Evolutionary conservation across 1,139 yeast genomes (phyloP), one percentile per base, ranked within the genome.

Genomic region (Pichia sp.): DNA sequence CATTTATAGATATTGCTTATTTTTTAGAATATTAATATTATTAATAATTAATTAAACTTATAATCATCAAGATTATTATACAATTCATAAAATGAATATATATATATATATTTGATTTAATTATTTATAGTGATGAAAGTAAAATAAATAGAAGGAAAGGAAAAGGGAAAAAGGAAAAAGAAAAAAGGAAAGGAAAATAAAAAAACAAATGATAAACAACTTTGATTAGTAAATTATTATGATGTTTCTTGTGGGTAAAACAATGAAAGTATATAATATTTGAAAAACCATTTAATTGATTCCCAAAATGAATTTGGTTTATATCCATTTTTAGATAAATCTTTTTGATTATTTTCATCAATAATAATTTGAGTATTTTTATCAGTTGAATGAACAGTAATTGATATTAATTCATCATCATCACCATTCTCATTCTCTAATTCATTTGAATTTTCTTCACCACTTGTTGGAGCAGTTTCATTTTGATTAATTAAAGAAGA

Each of bases 231-330:
- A 16, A 16, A 16, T 16, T 16, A 31, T 4, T 8, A 12, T 29
- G 22, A 34, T 33, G 6, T 6, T 20, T 30, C 32, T 26, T 44
- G 24, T 12, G 52, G 39, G 8, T 45, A 47, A 43, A 59, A 54
- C 32, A 57, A 42, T 8, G 60, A 48, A 8, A 57, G 33, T 11
- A 59, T 34, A 37, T 57, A 56, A 39, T 51, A 57, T 32, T 47
- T 52, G 48, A 59, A 49, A 37, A 59, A 54, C 61, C 61, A 59
- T 35, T 47, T 51, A 11, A 59, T 38, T 1, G 59, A 56, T 11
- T 54, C 51, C 54, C 54, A 48, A 28, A 46, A 33, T 2, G 49
- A 32, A n/a, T 35, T 11, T 47, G 32, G 22, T 46, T 22, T 16
- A 11, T 28, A 28, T 20, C 28, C 20, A 9, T 22, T 20, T 23